Percentiles rank a stretch among this genome's conserved stretches.
phyloP scores from a whole-genome alignment of 352 stramenopile genomes.

The Phytophthora sansomeana region DNA sequence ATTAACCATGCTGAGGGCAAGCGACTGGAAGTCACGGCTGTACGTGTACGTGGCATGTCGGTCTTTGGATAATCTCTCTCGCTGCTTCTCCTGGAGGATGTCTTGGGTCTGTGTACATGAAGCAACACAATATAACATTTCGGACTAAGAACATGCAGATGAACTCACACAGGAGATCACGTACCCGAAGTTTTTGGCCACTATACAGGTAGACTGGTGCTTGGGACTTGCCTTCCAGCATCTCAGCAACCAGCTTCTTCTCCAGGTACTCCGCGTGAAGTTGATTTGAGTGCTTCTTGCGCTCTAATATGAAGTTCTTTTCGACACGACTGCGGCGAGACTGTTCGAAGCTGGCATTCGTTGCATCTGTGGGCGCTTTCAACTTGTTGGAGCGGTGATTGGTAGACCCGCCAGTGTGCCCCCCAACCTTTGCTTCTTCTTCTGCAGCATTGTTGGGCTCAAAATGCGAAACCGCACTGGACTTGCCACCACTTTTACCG shows the following conservation, averaged over 20 bases:
- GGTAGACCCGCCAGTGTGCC: not conserved
- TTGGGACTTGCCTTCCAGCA: conserved; percentile 39
- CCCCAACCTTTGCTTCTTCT: conserved; percentile 18
- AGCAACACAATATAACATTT: not conserved
- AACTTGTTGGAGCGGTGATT: conserved; percentile 28
- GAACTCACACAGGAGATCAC: not conserved
- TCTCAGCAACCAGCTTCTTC: conserved; percentile 42
- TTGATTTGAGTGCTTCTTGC: conserved; percentile 40
- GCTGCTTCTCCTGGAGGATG: conserved; percentile 82
- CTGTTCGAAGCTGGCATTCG: conserved; percentile 74
- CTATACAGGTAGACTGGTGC: conserved; percentile 87
- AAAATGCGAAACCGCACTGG: conserved; percentile 8
- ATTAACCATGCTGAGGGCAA: conserved; percentile 85
- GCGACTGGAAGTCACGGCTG: conserved; percentile 88
- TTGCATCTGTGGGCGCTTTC: conserved; percentile 82
- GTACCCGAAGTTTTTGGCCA: conserved; percentile 84
- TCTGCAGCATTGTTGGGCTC: conserved; percentile 15
- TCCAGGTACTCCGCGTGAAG: conserved; percentile 46
- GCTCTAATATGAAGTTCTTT: conserved; percentile 72
- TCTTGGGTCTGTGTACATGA: conserved; percentile 72
- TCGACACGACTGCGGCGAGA: conserved; percentile 48
- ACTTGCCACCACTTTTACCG: conserved; percentile 27
- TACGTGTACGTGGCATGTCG: conserved; percentile 80
- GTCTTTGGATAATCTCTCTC: conserved; percentile 56
- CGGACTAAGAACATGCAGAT: not conserved